These are phyloP conservation scores for Ganoderma leucocontextum DNA, from an alignment of 1,284 basidiomycete genomes.

Conservation along the genomic window DNA sequence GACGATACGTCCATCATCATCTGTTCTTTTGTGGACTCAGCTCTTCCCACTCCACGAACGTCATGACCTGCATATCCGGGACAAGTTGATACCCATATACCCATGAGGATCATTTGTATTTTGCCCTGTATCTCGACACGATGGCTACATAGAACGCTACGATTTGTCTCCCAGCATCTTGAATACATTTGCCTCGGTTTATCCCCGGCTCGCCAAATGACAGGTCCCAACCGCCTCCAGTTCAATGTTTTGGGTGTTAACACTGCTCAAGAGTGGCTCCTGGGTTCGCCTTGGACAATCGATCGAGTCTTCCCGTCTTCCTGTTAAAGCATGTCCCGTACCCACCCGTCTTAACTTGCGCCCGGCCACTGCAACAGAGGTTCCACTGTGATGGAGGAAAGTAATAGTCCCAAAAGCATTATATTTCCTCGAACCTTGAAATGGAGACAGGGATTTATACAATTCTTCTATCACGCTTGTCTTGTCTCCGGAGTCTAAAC, in stretches of 20 bases:
- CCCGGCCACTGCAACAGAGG: too few species aligned
- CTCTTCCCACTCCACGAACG: background rate
- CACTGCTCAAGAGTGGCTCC: background rate
- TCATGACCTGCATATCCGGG: background rate
- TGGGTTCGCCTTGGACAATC: too few species aligned
- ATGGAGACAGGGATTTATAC: background rate
- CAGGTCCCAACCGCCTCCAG: background rate
- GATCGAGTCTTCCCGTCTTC: too few species aligned
- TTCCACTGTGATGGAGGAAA: too few species aligned
- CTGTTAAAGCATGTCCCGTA: too few species aligned
- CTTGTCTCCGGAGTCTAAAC: background rate
- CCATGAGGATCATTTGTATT: background rate
- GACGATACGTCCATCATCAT: slow-evolving; percentile 26
- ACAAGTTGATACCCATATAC: background rate
- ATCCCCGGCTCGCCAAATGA: background rate
- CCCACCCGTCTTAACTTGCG: too few species aligned
- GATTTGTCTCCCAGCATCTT: background rate
- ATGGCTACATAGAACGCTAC: background rate
- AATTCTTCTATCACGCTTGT: background rate
- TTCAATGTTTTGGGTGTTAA: background rate
- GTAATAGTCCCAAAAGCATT: too few species aligned
- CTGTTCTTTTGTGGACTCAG: slow-evolving; percentile 9
- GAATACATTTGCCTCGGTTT: background rate
- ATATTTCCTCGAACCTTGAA: too few species aligned
- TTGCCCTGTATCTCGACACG: background rate